Base-by-base conservation (phyloP, 2,329 filamentous ascomycete genomes). In the Fusarium haematococcum region DNA sequence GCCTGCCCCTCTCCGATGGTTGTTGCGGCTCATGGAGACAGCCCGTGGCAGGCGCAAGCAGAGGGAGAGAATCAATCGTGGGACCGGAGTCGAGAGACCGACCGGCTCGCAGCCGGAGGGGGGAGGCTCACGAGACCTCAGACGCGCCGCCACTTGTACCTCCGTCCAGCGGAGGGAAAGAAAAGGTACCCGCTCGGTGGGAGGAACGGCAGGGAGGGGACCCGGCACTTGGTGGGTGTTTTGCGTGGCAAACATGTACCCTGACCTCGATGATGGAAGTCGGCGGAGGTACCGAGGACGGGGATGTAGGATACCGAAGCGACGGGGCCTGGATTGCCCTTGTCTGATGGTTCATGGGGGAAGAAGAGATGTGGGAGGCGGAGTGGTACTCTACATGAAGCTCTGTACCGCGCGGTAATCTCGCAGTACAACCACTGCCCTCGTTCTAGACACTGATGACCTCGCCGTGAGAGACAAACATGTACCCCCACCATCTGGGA, bases 31-130 rank as follows among this genome's bases (percentile, higher is more conserved):
- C 75, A 68, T 77, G 70, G 68, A 76, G 58, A 60, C 68, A 20
- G 65, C 50, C 27, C 27, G 27, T 32, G 41, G 32, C 33, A 58
- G 35, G n/a, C 54, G 13, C 39, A 37, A 43, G 39, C 5, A 27
- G 27, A 45, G 50, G 67, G 60, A 59, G 39, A 56, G 58, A 54
- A 11, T 52, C 63, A 63, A 48, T 65, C 76, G 76, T 78, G 77
- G 76, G 76, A 75, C 77, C 77, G 77, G 77, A 78, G 76, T 70
- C 64, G 71, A 74, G 68, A 75, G 59, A 63, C 71, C 71, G 71
- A 73, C 77, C 77, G 77, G 77, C 75, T 71, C 77, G 64, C 63
- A 78, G 71, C 77, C 77, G 74, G 74, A 65, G 70, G 60, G 48
- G 48, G 48, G 60, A 63, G 71, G 65, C 76, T 78, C 76, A 78